A percentile compares a stretch with the other conserved stretches of the same genome.
Conservation (phyloP, 2,329 filamentous ascomycete genomes). For the Penicillium hordei region DNA sequence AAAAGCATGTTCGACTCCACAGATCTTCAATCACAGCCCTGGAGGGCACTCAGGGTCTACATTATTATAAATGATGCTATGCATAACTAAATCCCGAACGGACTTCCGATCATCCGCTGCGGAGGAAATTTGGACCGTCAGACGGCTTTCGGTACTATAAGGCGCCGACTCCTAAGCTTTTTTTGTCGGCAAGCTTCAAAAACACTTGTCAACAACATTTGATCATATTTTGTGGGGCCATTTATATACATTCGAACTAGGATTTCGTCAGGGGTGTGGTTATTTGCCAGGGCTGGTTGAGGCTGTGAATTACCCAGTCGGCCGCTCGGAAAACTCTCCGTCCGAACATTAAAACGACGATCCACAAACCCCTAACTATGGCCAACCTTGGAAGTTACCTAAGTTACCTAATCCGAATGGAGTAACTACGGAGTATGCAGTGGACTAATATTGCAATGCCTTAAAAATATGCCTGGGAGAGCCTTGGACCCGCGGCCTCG, state of each 20-base stretch:
- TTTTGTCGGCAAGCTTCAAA: neutral
- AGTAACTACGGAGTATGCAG: neutral
- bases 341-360: neutral
- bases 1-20: neutral
- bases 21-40: neutral
- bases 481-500: neutral
- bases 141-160: neutral
- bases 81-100: neutral
- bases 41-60: neutral
- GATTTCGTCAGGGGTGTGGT: neutral
- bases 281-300: neutral
- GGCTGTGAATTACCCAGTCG: constrained; percentile 1
- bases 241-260: neutral
- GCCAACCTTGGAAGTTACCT: neutral
- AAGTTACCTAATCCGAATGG: neutral
- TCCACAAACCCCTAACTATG: neutral
- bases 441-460: no score
- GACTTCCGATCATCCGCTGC: neutral
- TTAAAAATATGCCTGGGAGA: no score
- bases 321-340: neutral
- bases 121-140: neutral
- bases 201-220: no score
- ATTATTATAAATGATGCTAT: no score
- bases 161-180: neutral
- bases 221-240: neutral